Evolutionary conservation across 2,329 filamentous ascomycete genomes (phyloP).

Genomic region (Cordyceps cicadae): DNA sequence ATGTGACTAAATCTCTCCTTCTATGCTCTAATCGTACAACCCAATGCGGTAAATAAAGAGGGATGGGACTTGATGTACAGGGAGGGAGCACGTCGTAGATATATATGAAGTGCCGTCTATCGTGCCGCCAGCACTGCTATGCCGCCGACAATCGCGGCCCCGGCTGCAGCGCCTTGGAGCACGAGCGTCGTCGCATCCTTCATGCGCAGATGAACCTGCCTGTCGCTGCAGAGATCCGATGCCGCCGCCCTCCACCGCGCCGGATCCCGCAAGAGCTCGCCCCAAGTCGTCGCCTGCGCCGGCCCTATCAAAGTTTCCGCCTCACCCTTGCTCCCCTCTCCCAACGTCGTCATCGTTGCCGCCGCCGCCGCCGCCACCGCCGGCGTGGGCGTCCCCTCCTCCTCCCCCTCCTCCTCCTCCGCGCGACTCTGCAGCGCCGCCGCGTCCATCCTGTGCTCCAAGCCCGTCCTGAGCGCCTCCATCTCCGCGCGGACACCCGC

Average conservation of each 20-base stretch:
- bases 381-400: no score
- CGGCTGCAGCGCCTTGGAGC: conserved; percentile 57
- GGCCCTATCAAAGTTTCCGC: not conserved
- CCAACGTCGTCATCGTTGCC: conserved; percentile 13
- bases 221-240: conserved; percentile 57
- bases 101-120: not conserved
- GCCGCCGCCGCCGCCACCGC: no score
- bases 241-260: conserved; percentile 40
- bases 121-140: conserved; percentile 42
- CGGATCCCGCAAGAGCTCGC: conserved; percentile 33
- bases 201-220: conserved; percentile 55
- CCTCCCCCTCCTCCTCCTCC: conserved; percentile 3
- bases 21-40: conserved; percentile 8
- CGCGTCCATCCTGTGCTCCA: conserved; percentile 18
- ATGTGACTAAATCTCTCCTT: not conserved
- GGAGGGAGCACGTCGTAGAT: not conserved
- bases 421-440: not conserved
- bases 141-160: conserved; percentile 52
- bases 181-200: conserved; percentile 62
- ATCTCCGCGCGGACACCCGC: conserved; percentile 41
- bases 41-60: not conserved
- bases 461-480: conserved; percentile 23
- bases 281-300: conserved; percentile 29
- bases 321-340: not conserved
- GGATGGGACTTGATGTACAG: conserved; percentile 1